Evolutionary conservation across 2,329 filamentous ascomycete species (phyloP), one percentile per base, ranked within the genome.

Genomic region (Hypoxylon rubiginosum): DNA sequence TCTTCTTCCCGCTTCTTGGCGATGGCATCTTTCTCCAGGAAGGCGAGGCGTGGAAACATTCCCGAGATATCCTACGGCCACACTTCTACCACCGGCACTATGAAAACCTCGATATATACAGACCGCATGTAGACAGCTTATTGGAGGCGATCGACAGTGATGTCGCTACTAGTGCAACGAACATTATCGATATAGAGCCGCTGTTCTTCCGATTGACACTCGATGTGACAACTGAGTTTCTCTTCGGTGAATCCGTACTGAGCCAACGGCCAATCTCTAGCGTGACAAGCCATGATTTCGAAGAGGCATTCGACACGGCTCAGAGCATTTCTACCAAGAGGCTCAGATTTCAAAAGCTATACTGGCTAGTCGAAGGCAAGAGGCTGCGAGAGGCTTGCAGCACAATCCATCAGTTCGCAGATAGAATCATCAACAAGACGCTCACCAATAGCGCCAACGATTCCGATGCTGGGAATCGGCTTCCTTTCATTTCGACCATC

Each of bases 21-120:
- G 72, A 77, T 50, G 78, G 79, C 24, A 77, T 80, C 62, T 80
- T 80, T 64, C 76, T 78, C 2, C 74, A 77, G 30, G 73, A 77
- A 15, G 77, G 76, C 8, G 67, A 73, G 17, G 71, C 70, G 8
- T 80, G 77, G 78, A 78, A 75, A 50, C 73, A 75, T 24, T 79
- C 76, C 0, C 72, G 78, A 1, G 73, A 75, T 13, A 73, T 79
- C 7, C 70, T 80, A 32, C 72, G 78, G 4, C 77, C 76, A 3
- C 77, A 79, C 46, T 75, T 80, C 30, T 61, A 69, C 28, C 48
- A 72, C 32, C 63, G 66, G 13, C 68, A 72, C 19, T 73, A 74
- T 54, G 70, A 72, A 24, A 57, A 70, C 17, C 57, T 74, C 2
- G 54, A 71, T 28, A 62, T 72, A 3, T 70, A 70, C 36, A 60